phyloP scores from a whole-genome alignment of 2,329 filamentous ascomycete species.

The Blastomyces emzantsi region DNA sequence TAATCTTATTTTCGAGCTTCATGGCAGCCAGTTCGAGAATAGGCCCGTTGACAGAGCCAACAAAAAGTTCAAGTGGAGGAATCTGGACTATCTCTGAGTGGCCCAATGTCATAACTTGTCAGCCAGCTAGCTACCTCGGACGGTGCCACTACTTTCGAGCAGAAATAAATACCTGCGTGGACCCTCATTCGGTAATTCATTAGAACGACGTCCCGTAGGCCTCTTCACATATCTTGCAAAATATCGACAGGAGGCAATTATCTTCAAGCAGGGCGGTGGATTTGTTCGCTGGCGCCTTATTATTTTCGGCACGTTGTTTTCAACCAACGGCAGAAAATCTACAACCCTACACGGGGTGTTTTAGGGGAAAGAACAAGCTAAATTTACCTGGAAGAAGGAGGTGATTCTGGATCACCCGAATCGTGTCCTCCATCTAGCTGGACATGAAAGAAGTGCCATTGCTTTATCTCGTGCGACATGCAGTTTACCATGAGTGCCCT shows the following conservation, averaged over 20 bases:
- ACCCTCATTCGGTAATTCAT: neutral
- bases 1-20: slow-evolving; percentile 68
- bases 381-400: neutral
- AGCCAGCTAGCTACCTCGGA: neutral
- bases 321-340: neutral
- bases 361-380: neutral
- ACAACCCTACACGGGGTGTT: neutral
- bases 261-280: neutral
- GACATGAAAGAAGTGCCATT: neutral
- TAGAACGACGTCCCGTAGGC: neutral
- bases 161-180: neutral
- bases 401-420: neutral
- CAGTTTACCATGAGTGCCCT: neutral
- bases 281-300: neutral
- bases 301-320: neutral
- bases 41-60: slow-evolving; percentile 77
- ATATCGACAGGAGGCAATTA: neutral
- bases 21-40: slow-evolving; percentile 79
- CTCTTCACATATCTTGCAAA: neutral
- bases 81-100: slow-evolving; percentile 60
- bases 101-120: too few species aligned
- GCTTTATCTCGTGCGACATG: neutral
- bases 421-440: too few species aligned
- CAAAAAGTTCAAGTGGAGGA: slow-evolving; percentile 84
- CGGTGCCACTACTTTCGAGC: neutral